Conservation (phyloP, 768 basidiomycete species). For the Trichaptum fuscoviolaceum region DNA sequence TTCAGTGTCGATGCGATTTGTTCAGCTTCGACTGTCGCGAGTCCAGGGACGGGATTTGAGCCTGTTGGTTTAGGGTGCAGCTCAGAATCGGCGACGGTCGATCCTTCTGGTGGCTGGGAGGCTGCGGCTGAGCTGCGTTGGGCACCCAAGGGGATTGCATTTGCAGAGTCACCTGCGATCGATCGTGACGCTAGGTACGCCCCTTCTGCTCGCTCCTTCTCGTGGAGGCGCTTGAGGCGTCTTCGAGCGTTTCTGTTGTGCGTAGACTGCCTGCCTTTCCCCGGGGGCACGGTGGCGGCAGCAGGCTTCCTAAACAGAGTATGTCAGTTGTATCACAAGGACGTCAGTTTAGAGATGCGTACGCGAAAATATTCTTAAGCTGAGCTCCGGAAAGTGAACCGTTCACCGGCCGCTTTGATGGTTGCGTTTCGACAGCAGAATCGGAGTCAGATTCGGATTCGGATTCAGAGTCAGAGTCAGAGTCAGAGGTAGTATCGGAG, state of each 20-base stretch:
- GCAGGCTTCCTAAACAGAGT: background rate
- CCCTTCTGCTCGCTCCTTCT: background rate
- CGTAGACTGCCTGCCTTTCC: background rate
- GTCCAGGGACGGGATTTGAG: slow-evolving; percentile 7
- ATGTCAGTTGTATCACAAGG: background rate
- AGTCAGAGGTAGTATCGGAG: slow-evolving; percentile 13
- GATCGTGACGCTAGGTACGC: background rate
- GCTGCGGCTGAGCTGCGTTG: slow-evolving; percentile 6
- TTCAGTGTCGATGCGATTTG: slow-evolving; percentile 48
- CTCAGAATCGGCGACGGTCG: slow-evolving; percentile 3
- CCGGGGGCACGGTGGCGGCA: background rate
- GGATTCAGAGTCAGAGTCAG: slow-evolving; percentile 25
- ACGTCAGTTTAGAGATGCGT: background rate
- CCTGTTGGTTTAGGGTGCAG: background rate
- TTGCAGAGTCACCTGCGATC: slow-evolving; percentile 23
- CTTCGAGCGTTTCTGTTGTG: background rate
- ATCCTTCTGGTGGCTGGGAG: slow-evolving; percentile 1
- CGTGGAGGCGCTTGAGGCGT: background rate
- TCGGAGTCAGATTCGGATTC: slow-evolving; percentile 22
- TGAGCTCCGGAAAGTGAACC: background rate
- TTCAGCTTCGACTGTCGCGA: slow-evolving; percentile 21
- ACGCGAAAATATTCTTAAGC: background rate
- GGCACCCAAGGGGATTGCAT: slow-evolving; percentile 39
- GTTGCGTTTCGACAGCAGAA: background rate
- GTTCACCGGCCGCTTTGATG: background rate